Conservation (phyloP, 139 green algal species). For the Eudorina sp. region DNA sequence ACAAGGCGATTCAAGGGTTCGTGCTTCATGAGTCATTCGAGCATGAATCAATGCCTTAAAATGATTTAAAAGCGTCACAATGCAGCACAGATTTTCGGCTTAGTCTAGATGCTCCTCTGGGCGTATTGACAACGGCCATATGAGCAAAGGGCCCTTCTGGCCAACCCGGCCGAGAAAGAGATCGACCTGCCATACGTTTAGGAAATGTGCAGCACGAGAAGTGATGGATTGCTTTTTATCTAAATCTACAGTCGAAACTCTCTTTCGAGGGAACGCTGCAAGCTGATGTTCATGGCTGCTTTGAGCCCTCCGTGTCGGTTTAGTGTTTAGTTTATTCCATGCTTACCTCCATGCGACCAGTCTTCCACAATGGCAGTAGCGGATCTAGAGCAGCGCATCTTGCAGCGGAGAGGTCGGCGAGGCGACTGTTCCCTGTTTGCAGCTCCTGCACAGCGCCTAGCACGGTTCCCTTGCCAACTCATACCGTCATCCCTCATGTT, state of each 20-base stretch:
- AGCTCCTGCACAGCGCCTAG: background rate
- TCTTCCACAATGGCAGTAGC: conserved; percentile 13
- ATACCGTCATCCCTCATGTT: background rate
- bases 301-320: background rate
- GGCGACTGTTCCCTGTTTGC: background rate
- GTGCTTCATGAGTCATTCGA: too few species aligned
- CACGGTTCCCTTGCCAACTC: background rate
- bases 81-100: too few species aligned
- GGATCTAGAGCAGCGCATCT: background rate
- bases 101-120: too few species aligned
- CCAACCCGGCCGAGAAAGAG: too few species aligned
- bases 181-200: too few species aligned
- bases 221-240: too few species aligned
- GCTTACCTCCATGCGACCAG: conserved; percentile 8
- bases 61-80: background rate
- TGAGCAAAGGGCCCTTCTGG: background rate
- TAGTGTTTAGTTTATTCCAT: background rate
- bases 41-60: background rate
- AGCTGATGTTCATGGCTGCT: background rate
- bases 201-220: too few species aligned
- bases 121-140: background rate
- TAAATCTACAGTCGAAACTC: background rate
- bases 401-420: background rate
- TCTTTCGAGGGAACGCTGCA: background rate
- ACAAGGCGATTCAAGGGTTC: too few species aligned